Percentiles rank a stretch among this genome's conserved stretches.
These are phyloP conservation scores for Pichia sp. DNA, from an alignment of 1,139 yeast genomes.

Conservation along the genomic window DNA sequence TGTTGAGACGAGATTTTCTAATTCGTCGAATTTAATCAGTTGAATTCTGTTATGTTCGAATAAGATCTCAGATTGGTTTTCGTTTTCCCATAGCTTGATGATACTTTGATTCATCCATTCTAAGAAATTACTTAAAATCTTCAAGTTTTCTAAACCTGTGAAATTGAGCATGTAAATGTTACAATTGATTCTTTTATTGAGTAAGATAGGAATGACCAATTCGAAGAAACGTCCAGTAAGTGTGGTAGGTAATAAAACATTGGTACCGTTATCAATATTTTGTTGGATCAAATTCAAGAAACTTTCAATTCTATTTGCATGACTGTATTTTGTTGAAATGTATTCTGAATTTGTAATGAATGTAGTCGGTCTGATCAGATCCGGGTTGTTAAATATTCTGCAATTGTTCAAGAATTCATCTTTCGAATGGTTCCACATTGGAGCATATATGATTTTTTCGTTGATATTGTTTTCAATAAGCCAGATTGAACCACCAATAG, in stretches of 20 bases:
- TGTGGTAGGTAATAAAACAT: conserved; percentile 80
- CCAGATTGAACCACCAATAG: conserved; percentile 94
- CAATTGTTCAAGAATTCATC: conserved; percentile 85
- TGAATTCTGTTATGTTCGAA: conserved; percentile 67
- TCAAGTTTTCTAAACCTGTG: conserved; percentile 75
- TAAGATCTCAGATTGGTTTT: conserved; percentile 50
- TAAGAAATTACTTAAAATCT: conserved; percentile 83
- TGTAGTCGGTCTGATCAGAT: conserved; percentile 77
- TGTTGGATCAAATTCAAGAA: conserved; percentile 63
- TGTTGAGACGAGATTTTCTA: conserved; percentile 40
- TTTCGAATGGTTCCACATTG: conserved; percentile 93
- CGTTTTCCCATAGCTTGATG: conserved; percentile 77
- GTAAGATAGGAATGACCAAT: conserved; percentile 54
- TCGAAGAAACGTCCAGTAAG: conserved; percentile 86
- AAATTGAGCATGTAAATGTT: conserved; percentile 65
- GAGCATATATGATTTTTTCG: conserved; percentile 73
- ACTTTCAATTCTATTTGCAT: conserved; percentile 62
- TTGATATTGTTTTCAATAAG: conserved; percentile 71
- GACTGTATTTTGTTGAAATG: conserved; percentile 60
- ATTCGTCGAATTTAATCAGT: conserved; percentile 57
- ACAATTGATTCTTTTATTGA: background rate
- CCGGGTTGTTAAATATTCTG: conserved; percentile 52
- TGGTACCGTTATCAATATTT: conserved; percentile 68
- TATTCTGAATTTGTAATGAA: conserved; percentile 74
- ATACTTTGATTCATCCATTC: conserved; percentile 94